Evolutionary conservation across 208 protist genomes (phyloP).

Genomic region (Crithidia mellificae): DNA sequence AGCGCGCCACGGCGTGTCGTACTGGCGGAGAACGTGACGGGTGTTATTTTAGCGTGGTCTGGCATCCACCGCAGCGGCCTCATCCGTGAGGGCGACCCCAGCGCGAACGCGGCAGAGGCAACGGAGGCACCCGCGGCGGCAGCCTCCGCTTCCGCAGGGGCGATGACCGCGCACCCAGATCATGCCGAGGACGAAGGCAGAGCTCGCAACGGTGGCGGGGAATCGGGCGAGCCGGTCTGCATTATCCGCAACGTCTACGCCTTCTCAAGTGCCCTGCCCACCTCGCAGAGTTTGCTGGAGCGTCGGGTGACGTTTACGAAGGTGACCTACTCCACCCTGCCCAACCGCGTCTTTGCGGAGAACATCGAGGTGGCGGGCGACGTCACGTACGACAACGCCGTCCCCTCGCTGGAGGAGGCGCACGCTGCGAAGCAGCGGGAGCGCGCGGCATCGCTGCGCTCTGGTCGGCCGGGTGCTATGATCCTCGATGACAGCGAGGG

Average conservation of each 20-base stretch:
- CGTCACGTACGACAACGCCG: constrained; percentile 50
- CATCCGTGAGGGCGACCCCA: constrained; percentile 37
- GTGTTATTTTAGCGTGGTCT: constrained; percentile 75
- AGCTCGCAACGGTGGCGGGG: constrained; percentile 1
- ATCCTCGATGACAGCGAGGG: constrained; percentile 28
- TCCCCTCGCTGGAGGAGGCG: constrained; percentile 43
- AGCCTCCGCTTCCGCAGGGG: background rate
- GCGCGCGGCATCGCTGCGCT: constrained; percentile 27
- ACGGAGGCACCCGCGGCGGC: background rate
- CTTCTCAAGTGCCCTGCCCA: constrained; percentile 83
- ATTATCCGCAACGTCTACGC: constrained; percentile 79
- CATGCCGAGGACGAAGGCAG: background rate
- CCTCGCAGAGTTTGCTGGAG: constrained; percentile 62
- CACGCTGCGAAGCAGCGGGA: constrained; percentile 43
- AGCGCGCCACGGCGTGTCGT: constrained; percentile 37
- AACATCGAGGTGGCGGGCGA: constrained; percentile 58
- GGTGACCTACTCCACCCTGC: constrained; percentile 60
- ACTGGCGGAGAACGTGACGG: constrained; percentile 32
- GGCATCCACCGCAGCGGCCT: constrained; percentile 78
- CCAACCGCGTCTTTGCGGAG: constrained; percentile 72
- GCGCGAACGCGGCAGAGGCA: background rate
- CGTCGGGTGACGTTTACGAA: constrained; percentile 69
- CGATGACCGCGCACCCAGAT: constrained; percentile 1
- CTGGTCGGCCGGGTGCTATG: constrained; percentile 21
- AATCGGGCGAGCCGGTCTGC: constrained; percentile 29